Evolutionary conservation across 2,329 filamentous ascomycete species (phyloP), one percentile per base, ranked within the genome.

Genomic region (Paramyrothecium sp.): DNA sequence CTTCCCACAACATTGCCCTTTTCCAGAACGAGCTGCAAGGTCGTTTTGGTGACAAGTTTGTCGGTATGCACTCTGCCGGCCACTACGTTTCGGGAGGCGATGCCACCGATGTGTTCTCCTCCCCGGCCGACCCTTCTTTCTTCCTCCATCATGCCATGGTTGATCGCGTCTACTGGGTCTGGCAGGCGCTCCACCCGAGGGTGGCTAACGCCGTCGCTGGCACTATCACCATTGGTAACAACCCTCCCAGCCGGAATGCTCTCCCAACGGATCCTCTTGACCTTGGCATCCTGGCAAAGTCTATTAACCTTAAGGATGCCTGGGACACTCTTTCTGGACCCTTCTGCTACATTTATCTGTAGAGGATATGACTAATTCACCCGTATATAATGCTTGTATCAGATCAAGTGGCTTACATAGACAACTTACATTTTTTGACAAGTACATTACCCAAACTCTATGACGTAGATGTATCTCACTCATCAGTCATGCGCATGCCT

Each of bases 21-120:
- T 62, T 63, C 54, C 61, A 58, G 16, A 68, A 67, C 47, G 65
- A 63, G 47, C 65, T 72, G 30, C 75, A 74, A 16, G 54, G 54
- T 3, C 54, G 44, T 11, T 55, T 51, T 44, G 69, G 71, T 3
- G 61, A 67, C 34, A n/a, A n/a, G 8, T 48, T 48, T n/a, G 61
- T 65, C 21, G 73, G 73, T 19, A 66, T 74, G 20, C 72, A 70
- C 58, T 60, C 63, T 8, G 69, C 60, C 2, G 72, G 72, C 7
- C 72, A 75, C 58, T 73, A 66, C 59, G 66, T 67, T 22, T 66
- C 73, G 12, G 63, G 63, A 1, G 72, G 72, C 30, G 72, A 74
- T 33, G 70, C 71, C 2, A 70, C 65, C 19, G 70, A 73, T 55
- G 61, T 68, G 16, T 70, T 60, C 54, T 59, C 63, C 13, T 71